A percentile compares a stretch with the other conserved stretches of the same genome.
Evolutionary conservation across 495 filamentous ascomycete genomes (phyloP).

Genomic region (Penicillium canescens): DNA sequence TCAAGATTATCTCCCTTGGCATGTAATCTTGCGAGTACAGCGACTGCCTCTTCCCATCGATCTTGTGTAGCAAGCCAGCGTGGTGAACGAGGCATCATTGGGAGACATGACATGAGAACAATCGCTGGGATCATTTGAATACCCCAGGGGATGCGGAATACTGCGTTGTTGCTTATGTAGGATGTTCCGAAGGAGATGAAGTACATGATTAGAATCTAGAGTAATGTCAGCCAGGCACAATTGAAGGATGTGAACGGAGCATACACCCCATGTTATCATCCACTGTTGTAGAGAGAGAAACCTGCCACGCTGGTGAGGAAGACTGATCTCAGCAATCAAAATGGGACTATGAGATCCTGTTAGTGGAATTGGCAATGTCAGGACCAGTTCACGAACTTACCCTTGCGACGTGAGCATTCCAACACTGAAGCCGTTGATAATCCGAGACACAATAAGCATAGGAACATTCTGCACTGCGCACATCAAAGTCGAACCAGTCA

Average conservation of each 20-base stretch:
- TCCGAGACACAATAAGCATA: conserved; percentile 18
- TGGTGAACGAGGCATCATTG: conserved; percentile 61
- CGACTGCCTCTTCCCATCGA: conserved; percentile 54
- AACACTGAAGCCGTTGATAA: conserved; percentile 19
- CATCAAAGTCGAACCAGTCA: conserved; percentile 22
- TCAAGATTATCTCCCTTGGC: conserved; percentile 12
- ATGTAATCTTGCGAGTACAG: conserved; percentile 50
- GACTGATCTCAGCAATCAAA: conserved; percentile 23
- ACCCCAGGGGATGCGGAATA: conserved; percentile 21
- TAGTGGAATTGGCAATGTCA: background rate
- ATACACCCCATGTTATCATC: conserved; percentile 26
- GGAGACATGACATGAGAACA: conserved; percentile 49
- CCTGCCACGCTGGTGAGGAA: conserved; percentile 20
- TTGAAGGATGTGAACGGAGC: background rate
- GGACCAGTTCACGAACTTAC: background rate
- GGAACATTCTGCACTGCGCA: conserved; percentile 21
- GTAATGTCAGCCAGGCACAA: background rate
- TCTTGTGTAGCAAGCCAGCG: conserved; percentile 64
- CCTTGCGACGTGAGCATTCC: conserved; percentile 23
- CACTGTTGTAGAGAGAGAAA: conserved; percentile 21
- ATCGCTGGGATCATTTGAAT: conserved; percentile 49
- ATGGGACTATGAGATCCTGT: conserved; percentile 11
- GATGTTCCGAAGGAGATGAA: conserved; percentile 22
- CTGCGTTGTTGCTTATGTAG: conserved; percentile 12
- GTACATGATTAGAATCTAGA: conserved; percentile 24